phyloP scores from a whole-genome alignment of 2,329 filamentous ascomycete genomes.

The Furcasterigmium furcatum region DNA sequence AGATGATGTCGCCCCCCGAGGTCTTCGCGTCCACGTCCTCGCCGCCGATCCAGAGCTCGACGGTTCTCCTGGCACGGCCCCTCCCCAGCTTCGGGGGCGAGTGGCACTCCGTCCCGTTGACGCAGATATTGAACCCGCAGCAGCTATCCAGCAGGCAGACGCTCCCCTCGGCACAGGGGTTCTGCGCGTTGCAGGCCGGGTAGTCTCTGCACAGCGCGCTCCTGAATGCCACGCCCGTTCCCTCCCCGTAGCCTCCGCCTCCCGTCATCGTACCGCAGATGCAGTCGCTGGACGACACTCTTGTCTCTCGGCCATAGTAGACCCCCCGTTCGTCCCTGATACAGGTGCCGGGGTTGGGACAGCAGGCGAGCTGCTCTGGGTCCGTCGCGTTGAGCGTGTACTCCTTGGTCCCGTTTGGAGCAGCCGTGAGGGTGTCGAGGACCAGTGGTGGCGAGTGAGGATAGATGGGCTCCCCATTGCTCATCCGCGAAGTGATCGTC shows the following conservation, averaged over 20 bases:
- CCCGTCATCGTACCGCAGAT: constrained; percentile 26
- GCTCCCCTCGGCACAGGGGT: constrained; percentile 2
- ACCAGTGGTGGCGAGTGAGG: constrained; percentile 11
- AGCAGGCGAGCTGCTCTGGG: constrained; percentile 26
- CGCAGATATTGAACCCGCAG: constrained; percentile 10
- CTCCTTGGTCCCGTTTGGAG: background rate
- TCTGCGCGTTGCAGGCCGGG: constrained; percentile 3
- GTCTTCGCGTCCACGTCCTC: background rate
- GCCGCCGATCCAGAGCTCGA: background rate
- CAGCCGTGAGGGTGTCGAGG: constrained; percentile 10
- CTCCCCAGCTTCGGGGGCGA: background rate
- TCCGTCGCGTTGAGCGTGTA: constrained; percentile 25
- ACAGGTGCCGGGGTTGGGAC: constrained; percentile 17
- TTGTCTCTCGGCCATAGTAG: constrained; percentile 27
- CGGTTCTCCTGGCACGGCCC: background rate
- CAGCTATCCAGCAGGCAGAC: constrained; percentile 10
- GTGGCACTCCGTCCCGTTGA: constrained; percentile 12
- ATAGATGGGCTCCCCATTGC: constrained; percentile 19
- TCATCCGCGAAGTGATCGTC: constrained; percentile 25
- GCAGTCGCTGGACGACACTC: constrained; percentile 24
- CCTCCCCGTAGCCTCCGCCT: background rate
- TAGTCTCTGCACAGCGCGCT: constrained; percentile 3
- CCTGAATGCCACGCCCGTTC: constrained; percentile 7
- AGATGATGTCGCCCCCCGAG: background rate
- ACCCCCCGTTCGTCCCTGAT: constrained; percentile 9